Evolutionary conservation across 1,139 yeast genomes (phyloP), one percentile per base, ranked within the genome.

Genomic region (Candida sp.): DNA sequence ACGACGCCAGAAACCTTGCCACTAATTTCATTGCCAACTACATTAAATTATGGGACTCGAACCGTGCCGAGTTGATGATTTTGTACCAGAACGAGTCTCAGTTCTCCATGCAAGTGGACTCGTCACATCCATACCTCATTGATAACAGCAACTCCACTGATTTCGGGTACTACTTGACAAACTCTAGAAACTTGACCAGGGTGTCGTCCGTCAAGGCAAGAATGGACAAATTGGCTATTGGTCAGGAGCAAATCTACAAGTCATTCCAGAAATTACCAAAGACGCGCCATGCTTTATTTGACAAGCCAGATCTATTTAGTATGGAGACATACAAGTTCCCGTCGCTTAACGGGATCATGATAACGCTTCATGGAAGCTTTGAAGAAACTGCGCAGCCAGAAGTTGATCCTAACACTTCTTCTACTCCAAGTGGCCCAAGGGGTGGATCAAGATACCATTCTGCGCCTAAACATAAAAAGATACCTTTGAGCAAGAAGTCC

Each of bases 51-150:
- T 94, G 97, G 96, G 99, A 94, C 70, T 63, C 80, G 5, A 86
- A 90, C 65, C 77, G 99, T 55, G 66, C 77, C 11, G 93, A 87
- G 49, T 74, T 94, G 46, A 67, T 88, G 68, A 80, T 81, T 39
- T 73, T 94, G 40, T 94, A 94, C 65, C 92, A 96, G 53, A 83
- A 83, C 48, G 88, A 88, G 61, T 91, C 98, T 0, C 92, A 89
- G 63, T 93, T 94, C 62, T 91, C 98, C 1, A 68, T 89, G 62
- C 84, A 77, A 63, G 79, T 80, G 32, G 87, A 83, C 61, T 67
- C 83, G 6, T 62, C 80, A 1, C 84, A 79, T 56, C 67, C 86
- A 75, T 61, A 81, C 77, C 49, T 84, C 72, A 65, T 77, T 75
- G 59, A 47, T 28, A 62, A 54, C 30, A 53, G 58, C 32, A 54